phyloP scores from a whole-genome alignment of 23 red algal genomes.

The Gracilaria domingensis region DNA sequence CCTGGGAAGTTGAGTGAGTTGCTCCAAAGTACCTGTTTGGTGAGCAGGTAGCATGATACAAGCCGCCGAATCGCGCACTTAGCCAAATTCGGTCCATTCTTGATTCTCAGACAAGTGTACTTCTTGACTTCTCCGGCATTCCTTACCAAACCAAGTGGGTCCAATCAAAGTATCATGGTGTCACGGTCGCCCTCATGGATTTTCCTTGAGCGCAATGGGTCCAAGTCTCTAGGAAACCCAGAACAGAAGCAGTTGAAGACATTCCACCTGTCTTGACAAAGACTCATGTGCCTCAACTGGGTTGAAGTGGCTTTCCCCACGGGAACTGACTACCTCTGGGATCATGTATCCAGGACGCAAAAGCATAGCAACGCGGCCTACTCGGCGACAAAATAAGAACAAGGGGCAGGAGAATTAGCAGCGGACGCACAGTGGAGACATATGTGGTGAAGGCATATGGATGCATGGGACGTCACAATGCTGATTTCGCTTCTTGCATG shows the following conservation, averaged over 20 bases:
- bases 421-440: background rate
- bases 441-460: background rate
- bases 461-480: slow-evolving; percentile 55
- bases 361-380: slow-evolving; percentile 90
- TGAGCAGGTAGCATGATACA: slow-evolving; percentile 76
- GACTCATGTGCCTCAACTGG: slow-evolving; percentile 77
- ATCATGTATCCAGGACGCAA: slow-evolving; percentile 71
- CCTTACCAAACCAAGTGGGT: slow-evolving; percentile 89
- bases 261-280: slow-evolving; percentile 87
- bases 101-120: slow-evolving; percentile 91
- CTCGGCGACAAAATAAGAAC: background rate
- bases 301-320: slow-evolving; percentile 43
- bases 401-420: background rate
- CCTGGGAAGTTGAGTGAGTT: slow-evolving; percentile 58
- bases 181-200: slow-evolving; percentile 70
- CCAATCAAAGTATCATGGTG: slow-evolving; percentile 81
- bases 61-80: slow-evolving; percentile 93
- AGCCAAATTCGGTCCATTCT: slow-evolving; percentile 98
- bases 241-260: slow-evolving; percentile 85
- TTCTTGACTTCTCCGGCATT: slow-evolving; percentile 63
- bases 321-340: slow-evolving; percentile 79
- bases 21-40: slow-evolving; percentile 50
- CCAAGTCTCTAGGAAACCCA: slow-evolving; percentile 83
- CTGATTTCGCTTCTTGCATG: slow-evolving; percentile 95
- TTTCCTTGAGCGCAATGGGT: slow-evolving; percentile 72